phyloP scores from a whole-genome alignment of 805 yeast genomes.

The Metschnikowia gruessii region DNA sequence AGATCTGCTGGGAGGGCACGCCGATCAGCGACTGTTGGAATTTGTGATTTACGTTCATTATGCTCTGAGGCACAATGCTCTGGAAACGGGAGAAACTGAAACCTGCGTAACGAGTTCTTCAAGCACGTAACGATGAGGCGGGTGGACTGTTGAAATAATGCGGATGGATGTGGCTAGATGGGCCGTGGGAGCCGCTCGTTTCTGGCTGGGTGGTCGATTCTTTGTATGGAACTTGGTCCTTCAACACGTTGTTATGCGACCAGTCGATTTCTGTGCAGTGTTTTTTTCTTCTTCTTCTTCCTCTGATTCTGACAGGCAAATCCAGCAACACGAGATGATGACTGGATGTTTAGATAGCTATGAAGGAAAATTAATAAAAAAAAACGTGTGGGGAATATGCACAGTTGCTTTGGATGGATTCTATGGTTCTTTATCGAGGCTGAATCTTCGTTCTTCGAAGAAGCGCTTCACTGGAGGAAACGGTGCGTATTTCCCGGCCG shows the following conservation, averaged over 20 bases:
- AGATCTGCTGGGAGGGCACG: constrained; percentile 42
- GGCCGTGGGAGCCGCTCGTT: neutral
- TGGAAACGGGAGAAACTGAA: neutral
- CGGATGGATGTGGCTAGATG: neutral
- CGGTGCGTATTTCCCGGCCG: constrained; percentile 7
- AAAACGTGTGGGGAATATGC: neutral
- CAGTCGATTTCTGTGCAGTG: constrained; percentile 1
- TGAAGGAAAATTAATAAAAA: neutral
- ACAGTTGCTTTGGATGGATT: neutral
- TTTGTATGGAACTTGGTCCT: neutral
- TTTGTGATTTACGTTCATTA: constrained; percentile 24
- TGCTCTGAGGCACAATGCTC: neutral
- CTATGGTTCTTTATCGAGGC: neutral
- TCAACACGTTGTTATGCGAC: constrained; percentile 3
- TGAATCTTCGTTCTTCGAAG: neutral
- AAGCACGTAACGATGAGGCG: neutral
- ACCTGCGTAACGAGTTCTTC: neutral
- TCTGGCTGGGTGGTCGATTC: neutral
- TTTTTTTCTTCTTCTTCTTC: neutral
- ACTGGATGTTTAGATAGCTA: constrained; percentile 2
- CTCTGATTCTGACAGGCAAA: neutral
- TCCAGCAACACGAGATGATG: neutral
- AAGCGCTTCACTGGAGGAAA: constrained; percentile 3
- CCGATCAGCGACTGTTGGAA: constrained; percentile 26
- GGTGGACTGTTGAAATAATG: neutral